Percentiles rank a stretch among this genome's conserved stretches.
phyloP scores from a whole-genome alignment of 2,329 filamentous ascomycete genomes.

The Thelonectria rubi region DNA sequence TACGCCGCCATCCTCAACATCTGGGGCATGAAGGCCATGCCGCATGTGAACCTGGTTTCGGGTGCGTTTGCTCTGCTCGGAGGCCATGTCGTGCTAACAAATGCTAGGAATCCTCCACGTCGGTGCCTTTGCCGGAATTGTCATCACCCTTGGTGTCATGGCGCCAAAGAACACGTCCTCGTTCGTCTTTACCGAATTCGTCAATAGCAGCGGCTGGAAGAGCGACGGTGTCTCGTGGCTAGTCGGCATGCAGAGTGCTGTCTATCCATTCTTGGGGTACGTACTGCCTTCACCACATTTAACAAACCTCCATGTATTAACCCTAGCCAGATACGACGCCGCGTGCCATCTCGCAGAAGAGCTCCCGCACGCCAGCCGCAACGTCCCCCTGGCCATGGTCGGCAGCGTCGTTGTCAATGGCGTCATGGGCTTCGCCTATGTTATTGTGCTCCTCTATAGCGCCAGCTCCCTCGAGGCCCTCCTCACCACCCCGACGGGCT shows the following conservation, averaged over 20 bases:
- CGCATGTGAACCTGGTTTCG: slow-evolving; percentile 46
- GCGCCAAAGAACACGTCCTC: slow-evolving; percentile 41
- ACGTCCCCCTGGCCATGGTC: slow-evolving; percentile 48
- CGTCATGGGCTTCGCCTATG: slow-evolving; percentile 54
- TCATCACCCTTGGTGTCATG: slow-evolving; percentile 45
- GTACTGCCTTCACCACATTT: neutral
- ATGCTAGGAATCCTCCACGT: slow-evolving; percentile 41
- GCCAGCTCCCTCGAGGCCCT: slow-evolving; percentile 51
- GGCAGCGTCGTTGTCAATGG: slow-evolving; percentile 53
- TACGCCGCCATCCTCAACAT: slow-evolving; percentile 53
- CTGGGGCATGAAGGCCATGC: slow-evolving; percentile 50
- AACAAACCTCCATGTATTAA: no score
- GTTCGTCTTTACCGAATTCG: slow-evolving; percentile 46
- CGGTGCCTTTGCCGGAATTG: slow-evolving; percentile 40
- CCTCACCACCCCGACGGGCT: slow-evolving; percentile 52
- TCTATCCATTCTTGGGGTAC: slow-evolving; percentile 48
- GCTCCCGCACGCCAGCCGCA: slow-evolving; percentile 45
- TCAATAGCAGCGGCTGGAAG: slow-evolving; percentile 46
- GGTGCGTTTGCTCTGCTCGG: slow-evolving; percentile 9
- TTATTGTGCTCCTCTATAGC: slow-evolving; percentile 54
- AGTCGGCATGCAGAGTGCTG: slow-evolving; percentile 44
- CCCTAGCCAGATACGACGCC: slow-evolving; percentile 43
- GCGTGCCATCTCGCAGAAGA: slow-evolving; percentile 48
- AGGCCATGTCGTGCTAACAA: neutral
- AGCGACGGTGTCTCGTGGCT: slow-evolving; percentile 47